A percentile compares a stretch with the other conserved stretches of the same genome.
phyloP scores from a whole-genome alignment of 495 filamentous ascomycete genomes.

The Penicillium desertorum region DNA sequence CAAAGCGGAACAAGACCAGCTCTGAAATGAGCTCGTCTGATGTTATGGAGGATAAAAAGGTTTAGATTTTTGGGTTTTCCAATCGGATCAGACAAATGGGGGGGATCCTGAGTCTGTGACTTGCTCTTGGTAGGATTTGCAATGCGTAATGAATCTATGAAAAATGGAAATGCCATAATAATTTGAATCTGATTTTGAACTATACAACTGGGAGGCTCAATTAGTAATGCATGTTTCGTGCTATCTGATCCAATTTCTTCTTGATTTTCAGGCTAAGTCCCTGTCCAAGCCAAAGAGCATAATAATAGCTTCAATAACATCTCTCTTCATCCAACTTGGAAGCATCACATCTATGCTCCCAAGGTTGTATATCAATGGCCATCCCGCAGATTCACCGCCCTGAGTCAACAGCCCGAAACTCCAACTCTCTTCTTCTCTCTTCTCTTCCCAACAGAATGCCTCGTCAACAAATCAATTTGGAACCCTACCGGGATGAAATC shows the following conservation, averaged over 20 bases:
- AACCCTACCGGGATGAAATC: constrained; percentile 32
- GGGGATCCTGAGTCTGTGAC: constrained; percentile 12
- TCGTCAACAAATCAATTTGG: constrained; percentile 34
- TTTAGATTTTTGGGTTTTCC: constrained; percentile 2
- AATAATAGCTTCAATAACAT: neutral
- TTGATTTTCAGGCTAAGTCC: neutral
- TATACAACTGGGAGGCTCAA: neutral
- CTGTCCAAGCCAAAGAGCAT: neutral
- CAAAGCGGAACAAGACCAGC: constrained; percentile 23
- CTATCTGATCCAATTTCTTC: neutral
- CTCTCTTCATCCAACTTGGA: neutral
- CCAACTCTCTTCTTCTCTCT: neutral
- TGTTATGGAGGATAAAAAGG: constrained; percentile 20
- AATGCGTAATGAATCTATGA: constrained; percentile 16
- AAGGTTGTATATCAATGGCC: neutral
- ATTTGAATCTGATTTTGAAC: constrained; percentile 4
- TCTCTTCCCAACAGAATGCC: constrained; percentile 20
- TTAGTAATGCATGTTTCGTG: neutral
- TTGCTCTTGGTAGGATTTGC: constrained; percentile 8
- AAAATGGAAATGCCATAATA: constrained; percentile 16
- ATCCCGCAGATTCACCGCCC: constrained; percentile 27
- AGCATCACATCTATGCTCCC: neutral
- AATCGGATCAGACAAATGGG: neutral
- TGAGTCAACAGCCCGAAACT: neutral
- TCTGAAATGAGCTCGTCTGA: constrained; percentile 13